Base-by-base conservation (phyloP, 192 early-diverging fungal species). In the Coemansia sp. region DNA sequence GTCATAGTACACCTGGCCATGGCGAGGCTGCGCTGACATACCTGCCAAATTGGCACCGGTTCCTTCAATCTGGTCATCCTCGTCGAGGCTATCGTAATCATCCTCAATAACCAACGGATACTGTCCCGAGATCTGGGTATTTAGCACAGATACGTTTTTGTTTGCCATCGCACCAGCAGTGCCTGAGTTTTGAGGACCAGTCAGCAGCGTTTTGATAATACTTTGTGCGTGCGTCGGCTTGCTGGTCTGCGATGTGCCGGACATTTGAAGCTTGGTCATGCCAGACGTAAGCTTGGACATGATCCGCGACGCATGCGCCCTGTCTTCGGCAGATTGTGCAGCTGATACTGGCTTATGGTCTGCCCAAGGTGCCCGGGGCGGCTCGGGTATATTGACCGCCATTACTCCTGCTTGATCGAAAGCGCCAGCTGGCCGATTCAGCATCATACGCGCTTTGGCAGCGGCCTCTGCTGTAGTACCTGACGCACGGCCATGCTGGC, bases 51-150 rank as follows among this genome's bases (percentile, higher is more conserved):
- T 38, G 23, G 35, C 15, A 45, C 55, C 30, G 12, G 18, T 11
- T 16, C 53, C 10, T n/a, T n/a, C 16, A 12, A 37, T 23, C 0
- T 26, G 12, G 18, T 55, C 61, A 11, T 65, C 67, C 57, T 77
- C 73, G 18, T 77, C 73, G 51, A 63, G 58, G 57, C 73, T 77
- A 35, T 77, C 73, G 40, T 70, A 77, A 42, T 70, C 68, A 19
- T 70, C 67, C 40, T 70, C 73, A 6, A 77, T 61, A 23, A 77
- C 63, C 49, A 77, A 20, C 42, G 67, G 73, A 15, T 58, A 38
- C 50, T 70, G 65, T 6, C 71, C 61, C n/a, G 63, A 42, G 3
- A 67, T 64, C n/a, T 49, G 59, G n/a, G 58, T 20, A 26, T 48
- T 21, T 59, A 57, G 53, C 16, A 45, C 43, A 3, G 45, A 33